Conservation (phyloP, 1,284 basidiomycete genomes). For the Chiua sp. region DNA sequence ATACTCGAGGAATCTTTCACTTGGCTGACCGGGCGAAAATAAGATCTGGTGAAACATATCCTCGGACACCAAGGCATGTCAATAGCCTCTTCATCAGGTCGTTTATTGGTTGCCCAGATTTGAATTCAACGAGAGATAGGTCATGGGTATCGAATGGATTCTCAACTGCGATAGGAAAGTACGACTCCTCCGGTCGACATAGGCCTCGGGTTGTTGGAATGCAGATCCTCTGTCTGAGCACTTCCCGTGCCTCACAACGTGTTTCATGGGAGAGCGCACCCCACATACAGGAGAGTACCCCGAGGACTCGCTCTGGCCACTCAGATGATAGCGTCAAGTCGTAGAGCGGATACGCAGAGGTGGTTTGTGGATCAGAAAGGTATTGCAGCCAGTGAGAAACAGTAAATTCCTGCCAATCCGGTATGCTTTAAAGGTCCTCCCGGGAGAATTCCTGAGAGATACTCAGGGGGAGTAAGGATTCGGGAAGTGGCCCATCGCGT, state of each 20-base stretch:
- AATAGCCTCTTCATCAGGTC: too few relatives aligned
- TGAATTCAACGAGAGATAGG: slow-evolving; percentile 12
- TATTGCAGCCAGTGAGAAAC: slow-evolving; percentile 42
- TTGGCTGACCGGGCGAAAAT: too few relatives aligned
- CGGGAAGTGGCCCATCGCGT: slow-evolving; percentile 78
- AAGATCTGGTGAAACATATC: too few relatives aligned
- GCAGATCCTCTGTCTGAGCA: slow-evolving; percentile 1
- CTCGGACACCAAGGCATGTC: too few relatives aligned
- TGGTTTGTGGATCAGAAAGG: not conserved
- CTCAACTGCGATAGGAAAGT: slow-evolving; percentile 8
- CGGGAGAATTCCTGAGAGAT: slow-evolving; percentile 56
- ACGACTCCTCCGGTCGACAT: slow-evolving; percentile 11
- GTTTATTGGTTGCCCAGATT: too few relatives aligned
- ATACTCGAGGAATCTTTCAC: too few relatives aligned
- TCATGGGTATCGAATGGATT: slow-evolving; percentile 12
- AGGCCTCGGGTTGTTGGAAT: slow-evolving; percentile 65
- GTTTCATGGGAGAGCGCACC: slow-evolving; percentile 45
- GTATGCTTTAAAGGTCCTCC: slow-evolving; percentile 67
- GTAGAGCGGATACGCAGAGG: not conserved
- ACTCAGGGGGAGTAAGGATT: slow-evolving; percentile 1
- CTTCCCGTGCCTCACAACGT: slow-evolving; percentile 28
- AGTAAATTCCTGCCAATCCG: slow-evolving; percentile 79
- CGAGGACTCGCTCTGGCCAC: slow-evolving; percentile 55
- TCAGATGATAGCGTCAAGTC: slow-evolving; percentile 67
- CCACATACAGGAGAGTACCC: slow-evolving; percentile 44